These are phyloP conservation scores for Rhododendron simsii DNA, from an alignment of 148 eudicot species.

Conservation along the genomic window DNA sequence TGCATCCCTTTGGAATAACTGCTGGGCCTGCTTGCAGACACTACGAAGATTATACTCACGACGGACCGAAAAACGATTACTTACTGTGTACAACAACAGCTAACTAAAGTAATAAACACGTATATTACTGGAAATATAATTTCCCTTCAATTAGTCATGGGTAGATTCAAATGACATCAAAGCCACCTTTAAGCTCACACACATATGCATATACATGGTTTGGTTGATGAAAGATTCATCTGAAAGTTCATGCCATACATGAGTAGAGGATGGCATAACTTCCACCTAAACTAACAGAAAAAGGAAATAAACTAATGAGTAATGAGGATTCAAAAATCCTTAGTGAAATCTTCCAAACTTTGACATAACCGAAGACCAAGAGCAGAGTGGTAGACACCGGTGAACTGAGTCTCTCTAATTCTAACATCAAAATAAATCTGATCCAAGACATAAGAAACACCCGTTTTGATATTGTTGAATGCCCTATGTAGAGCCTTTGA, in stretches of 20 bases:
- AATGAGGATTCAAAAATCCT: neutral
- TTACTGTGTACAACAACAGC: neutral
- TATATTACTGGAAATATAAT: neutral
- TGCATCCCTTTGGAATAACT: constrained; percentile 86
- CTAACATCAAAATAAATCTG: neutral
- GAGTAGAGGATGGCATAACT: neutral
- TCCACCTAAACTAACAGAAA: neutral
- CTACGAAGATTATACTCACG: neutral
- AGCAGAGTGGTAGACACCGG: neutral
- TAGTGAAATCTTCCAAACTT: neutral
- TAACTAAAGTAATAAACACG: neutral
- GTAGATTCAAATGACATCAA: neutral
- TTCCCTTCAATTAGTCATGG: neutral
- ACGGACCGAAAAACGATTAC: neutral
- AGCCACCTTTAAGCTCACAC: neutral
- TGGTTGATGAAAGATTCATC: neutral
- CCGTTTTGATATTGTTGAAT: neutral
- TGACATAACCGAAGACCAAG: neutral
- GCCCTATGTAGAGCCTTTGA: neutral
- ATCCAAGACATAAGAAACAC: neutral
- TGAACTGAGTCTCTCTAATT: neutral
- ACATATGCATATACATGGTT: neutral
- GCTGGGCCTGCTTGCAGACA: constrained; percentile 64
- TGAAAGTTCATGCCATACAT: neutral
- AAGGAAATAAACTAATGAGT: neutral